A percentile compares a stretch with the other conserved stretches of the same genome.
phyloP scores from a whole-genome alignment of 768 basidiomycete species.

The Saitozyma podzolica region DNA sequence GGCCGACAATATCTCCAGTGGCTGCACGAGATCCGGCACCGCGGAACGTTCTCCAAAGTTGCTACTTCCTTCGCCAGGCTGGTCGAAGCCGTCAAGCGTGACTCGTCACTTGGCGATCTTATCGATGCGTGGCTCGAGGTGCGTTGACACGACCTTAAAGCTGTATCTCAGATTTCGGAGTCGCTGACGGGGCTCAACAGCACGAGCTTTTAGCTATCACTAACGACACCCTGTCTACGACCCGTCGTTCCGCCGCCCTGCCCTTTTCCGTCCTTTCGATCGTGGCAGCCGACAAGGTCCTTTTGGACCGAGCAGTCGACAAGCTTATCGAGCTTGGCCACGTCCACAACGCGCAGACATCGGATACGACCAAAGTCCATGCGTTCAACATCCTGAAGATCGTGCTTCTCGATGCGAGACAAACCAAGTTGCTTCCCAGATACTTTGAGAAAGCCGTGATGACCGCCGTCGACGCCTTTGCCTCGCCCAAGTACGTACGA shows the following conservation, averaged over 20 bases:
- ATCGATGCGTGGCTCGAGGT: slow-evolving; percentile 41
- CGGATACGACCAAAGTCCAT: slow-evolving; percentile 47
- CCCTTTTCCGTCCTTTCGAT: slow-evolving; percentile 47
- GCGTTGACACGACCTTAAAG: slow-evolving; percentile 4
- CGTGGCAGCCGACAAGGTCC: slow-evolving; percentile 25
- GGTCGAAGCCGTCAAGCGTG: slow-evolving; percentile 27
- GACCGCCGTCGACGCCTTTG: slow-evolving; percentile 41
- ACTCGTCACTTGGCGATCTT: slow-evolving; percentile 13
- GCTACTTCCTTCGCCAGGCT: slow-evolving; percentile 39
- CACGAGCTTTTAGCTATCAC: slow-evolving; percentile 39
- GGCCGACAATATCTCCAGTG: slow-evolving; percentile 43
- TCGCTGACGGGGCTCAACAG: slow-evolving; percentile 19
- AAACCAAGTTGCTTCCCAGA: slow-evolving; percentile 31
- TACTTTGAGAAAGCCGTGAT: slow-evolving; percentile 45
- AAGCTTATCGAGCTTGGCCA: slow-evolving; percentile 29
- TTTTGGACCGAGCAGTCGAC: slow-evolving; percentile 35
- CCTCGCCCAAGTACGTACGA: slow-evolving; percentile 42
- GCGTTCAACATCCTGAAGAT: slow-evolving; percentile 49
- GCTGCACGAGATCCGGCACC: slow-evolving; percentile 50
- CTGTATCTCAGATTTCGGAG: neutral
- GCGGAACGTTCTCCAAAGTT: slow-evolving; percentile 50
- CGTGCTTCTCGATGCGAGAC: slow-evolving; percentile 45
- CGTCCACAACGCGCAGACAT: slow-evolving; percentile 24
- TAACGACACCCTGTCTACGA: slow-evolving; percentile 37
- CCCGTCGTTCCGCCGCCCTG: slow-evolving; percentile 48